Percentiles rank a stretch among this genome's conserved stretches.
phyloP scores from a whole-genome alignment of 2,329 filamentous ascomycete genomes.

The Apiospora hydei region DNA sequence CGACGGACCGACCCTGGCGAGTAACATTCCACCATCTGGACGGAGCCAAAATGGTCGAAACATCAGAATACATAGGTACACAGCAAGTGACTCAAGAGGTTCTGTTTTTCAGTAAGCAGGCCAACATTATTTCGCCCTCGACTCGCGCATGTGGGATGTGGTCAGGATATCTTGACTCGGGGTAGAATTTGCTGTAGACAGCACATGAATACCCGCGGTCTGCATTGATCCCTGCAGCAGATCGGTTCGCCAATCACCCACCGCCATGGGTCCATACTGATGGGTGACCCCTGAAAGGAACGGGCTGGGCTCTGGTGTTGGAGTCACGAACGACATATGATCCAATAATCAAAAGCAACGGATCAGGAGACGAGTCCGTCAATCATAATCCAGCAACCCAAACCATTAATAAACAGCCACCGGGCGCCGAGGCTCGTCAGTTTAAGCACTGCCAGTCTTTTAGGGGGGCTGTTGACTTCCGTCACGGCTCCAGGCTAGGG shows the following conservation, averaged over 20 bases:
- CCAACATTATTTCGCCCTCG: background rate
- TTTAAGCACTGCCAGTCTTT: background rate
- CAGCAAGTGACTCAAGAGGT: background rate
- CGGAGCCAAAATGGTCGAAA: background rate
- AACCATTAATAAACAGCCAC: background rate
- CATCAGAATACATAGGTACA: background rate
- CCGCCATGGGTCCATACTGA: background rate
- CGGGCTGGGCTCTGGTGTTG: background rate
- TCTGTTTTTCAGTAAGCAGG: background rate
- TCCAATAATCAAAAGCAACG: background rate
- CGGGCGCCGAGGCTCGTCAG: background rate
- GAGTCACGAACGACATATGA: background rate
- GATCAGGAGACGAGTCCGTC: background rate
- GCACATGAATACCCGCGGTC: background rate
- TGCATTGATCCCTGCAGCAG: background rate
- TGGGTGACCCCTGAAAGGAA: background rate
- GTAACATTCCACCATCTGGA: background rate
- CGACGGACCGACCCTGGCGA: background rate
- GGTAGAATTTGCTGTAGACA: no score
- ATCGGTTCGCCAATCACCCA: background rate
- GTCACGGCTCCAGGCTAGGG: no score
- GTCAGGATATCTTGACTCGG: background rate
- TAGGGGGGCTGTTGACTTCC: background rate
- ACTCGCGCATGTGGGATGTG: background rate
- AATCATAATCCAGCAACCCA: no score